These are phyloP conservation scores for Crithidia fasciculata DNA, from an alignment of 208 protist species.

Conservation along the genomic window DNA sequence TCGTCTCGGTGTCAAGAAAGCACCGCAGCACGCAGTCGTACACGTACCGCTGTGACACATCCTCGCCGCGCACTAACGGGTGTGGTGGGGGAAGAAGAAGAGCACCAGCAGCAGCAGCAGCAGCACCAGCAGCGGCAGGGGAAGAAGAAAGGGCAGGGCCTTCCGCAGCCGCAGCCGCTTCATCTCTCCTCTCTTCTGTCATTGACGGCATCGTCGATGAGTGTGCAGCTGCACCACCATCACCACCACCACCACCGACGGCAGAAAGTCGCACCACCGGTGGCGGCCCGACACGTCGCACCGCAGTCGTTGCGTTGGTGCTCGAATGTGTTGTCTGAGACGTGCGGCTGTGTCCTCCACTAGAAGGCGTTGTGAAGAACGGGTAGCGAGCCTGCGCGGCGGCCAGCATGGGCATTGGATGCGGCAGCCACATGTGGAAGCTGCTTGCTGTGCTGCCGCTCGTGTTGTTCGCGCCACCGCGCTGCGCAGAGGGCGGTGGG, in stretches of 20 bases:
- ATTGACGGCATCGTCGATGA: too few species aligned
- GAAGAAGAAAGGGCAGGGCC: too few species aligned
- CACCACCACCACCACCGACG: not conserved
- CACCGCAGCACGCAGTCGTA: slow-evolving; percentile 80
- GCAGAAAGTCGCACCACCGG: slow-evolving; percentile 9
- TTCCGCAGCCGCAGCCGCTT: too few species aligned
- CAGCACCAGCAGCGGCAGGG: not conserved
- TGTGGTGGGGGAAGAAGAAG: too few species aligned
- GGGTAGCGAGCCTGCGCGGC: slow-evolving; percentile 21
- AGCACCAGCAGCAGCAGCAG: not conserved
- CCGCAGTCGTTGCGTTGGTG: not conserved
- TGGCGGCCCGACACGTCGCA: not conserved
- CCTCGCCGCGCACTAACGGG: not conserved
- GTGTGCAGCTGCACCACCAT: not conserved
- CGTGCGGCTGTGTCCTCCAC: not conserved
- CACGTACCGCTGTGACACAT: slow-evolving; percentile 34
- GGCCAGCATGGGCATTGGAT: slow-evolving; percentile 2
- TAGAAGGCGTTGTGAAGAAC: slow-evolving; percentile 14
- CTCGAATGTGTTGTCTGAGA: not conserved
- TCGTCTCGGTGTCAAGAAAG: slow-evolving; percentile 68
- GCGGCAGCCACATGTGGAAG: slow-evolving; percentile 38
- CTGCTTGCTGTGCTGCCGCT: slow-evolving; percentile 33
- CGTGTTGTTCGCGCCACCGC: too few species aligned
- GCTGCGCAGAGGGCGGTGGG: too few species aligned
- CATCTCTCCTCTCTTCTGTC: too few species aligned